These are phyloP conservation scores for Aspergillus sp. DNA, from an alignment of 2,329 filamentous ascomycete species.

Conservation along the genomic window DNA sequence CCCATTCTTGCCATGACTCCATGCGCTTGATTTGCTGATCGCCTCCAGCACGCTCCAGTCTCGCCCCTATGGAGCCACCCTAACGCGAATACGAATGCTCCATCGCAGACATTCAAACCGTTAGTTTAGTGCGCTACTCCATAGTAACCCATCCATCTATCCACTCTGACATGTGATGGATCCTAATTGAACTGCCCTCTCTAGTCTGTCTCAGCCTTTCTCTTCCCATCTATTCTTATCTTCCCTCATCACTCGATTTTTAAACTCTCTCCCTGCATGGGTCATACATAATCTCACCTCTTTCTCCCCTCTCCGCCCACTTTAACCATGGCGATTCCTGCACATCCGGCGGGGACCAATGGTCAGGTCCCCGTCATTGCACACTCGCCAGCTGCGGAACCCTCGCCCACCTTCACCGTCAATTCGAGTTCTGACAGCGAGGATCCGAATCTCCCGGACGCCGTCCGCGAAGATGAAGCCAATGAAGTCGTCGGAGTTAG, in stretches of 20 bases:
- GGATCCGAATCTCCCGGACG: constrained; percentile 23
- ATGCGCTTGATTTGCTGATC: neutral
- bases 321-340: neutral
- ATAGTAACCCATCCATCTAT: neutral
- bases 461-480: constrained; percentile 38
- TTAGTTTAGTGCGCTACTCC: constrained; percentile 1
- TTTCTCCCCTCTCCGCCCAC: neutral
- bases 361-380: neutral
- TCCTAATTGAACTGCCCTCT: neutral
- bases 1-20: neutral
- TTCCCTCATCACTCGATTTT: neutral
- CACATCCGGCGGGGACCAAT: neutral
- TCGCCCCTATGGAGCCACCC: neutral
- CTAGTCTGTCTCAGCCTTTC: neutral
- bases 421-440: constrained; percentile 38
- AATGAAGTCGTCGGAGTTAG: constrained; percentile 58
- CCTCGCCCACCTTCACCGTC: constrained; percentile 6
- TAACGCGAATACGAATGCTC: constrained; percentile 5
- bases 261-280: neutral
- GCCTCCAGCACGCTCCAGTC: neutral
- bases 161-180: constrained; percentile 4
- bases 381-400: constrained; percentile 2
- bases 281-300: neutral
- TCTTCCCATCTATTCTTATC: constrained; percentile 1
- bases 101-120: neutral